A percentile compares a stretch with the other conserved stretches of the same genome.
Evolutionary conservation across 164 flowering plant genomes (phyloP).

Genomic region (Litsea cubeba): DNA sequence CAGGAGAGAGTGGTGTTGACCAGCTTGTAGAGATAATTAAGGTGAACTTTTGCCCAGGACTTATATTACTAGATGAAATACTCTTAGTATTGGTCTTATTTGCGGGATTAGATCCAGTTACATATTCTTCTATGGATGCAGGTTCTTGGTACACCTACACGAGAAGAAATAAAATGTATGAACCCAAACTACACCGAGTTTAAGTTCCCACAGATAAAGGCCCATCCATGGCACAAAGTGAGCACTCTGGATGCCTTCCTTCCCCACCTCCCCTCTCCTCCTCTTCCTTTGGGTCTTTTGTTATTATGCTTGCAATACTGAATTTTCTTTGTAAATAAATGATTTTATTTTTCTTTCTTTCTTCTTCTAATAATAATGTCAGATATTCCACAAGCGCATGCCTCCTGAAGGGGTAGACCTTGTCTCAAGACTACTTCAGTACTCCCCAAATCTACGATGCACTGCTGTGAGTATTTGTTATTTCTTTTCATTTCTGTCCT

Average conservation of each 20-base stretch:
- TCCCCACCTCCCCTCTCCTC: too few species aligned
- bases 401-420: constrained; percentile 74
- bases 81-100: background rate
- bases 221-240: constrained; percentile 76
- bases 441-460: constrained; percentile 61
- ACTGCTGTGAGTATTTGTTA: constrained; percentile 48
- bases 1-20: constrained; percentile 79
- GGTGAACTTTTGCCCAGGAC: constrained; percentile 26
- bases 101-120: background rate
- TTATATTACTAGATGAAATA: background rate
- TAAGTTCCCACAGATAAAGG: constrained; percentile 66
- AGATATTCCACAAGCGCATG: constrained; percentile 70
- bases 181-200: constrained; percentile 73
- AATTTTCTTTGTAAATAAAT: background rate
- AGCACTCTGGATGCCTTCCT: constrained; percentile 9
- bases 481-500: background rate
- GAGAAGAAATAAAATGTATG: constrained; percentile 80
- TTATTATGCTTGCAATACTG: background rate
- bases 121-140: constrained; percentile 10
- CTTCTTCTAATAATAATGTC: background rate
- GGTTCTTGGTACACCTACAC: constrained; percentile 77
- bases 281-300: background rate
- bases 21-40: constrained; percentile 85
- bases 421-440: constrained; percentile 70
- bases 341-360: background rate